These are phyloP conservation scores for Iberis pinnata DNA, from an alignment of 345 rosid genomes.

Conservation along the genomic window DNA sequence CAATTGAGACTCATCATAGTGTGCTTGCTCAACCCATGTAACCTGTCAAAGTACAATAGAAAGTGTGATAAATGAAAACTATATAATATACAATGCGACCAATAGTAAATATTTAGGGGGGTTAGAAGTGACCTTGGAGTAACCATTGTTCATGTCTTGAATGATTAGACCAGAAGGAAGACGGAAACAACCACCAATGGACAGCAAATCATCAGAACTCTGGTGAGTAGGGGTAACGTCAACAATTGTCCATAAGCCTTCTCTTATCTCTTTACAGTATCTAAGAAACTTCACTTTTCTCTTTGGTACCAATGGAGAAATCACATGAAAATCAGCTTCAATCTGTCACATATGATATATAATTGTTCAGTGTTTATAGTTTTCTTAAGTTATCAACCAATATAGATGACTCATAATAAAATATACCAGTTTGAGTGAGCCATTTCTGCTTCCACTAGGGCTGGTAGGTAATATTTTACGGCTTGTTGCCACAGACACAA, in stretches of 20 bases:
- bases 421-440: conserved; percentile 49
- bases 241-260: conserved; percentile 60
- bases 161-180: conserved; percentile 72
- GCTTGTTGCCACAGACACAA: conserved; percentile 38
- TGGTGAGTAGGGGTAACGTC: conserved; percentile 47
- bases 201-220: neutral
- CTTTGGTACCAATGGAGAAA: conserved; percentile 51
- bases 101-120: too few relatives aligned
- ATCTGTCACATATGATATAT: conserved; percentile 35
- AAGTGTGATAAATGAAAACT: neutral
- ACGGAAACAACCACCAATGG: conserved; percentile 32
- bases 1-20: conserved; percentile 35
- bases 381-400: neutral
- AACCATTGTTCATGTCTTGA: conserved; percentile 44
- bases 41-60: conserved; percentile 31
- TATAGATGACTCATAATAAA: neutral
- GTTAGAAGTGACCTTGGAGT: conserved; percentile 42
- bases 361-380: neutral
- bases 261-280: conserved; percentile 46
- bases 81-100: too few relatives aligned
- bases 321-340: conserved; percentile 51
- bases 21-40: conserved; percentile 59
- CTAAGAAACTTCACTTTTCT: conserved; percentile 56
- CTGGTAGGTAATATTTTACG: conserved; percentile 35
- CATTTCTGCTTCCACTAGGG: conserved; percentile 32